phyloP scores from a whole-genome alignment of 2,329 filamentous ascomycete species.

The Cordyceps fumosorosea region DNA sequence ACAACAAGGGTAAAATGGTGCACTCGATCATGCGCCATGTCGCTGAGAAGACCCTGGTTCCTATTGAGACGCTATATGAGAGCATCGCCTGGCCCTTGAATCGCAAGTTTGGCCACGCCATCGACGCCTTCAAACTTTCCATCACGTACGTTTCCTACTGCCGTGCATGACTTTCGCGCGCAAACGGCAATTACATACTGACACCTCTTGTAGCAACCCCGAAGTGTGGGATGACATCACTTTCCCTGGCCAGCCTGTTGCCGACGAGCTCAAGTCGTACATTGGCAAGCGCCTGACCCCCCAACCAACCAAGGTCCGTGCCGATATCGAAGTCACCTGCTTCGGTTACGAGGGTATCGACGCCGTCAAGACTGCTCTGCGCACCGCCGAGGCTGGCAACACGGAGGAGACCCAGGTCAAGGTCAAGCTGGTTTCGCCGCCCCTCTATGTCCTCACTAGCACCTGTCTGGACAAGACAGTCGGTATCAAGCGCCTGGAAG shows the following conservation, averaged over 20 bases:
- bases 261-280: slow-evolving; percentile 87
- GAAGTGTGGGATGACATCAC: slow-evolving; percentile 91
- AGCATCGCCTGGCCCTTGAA: slow-evolving; percentile 94
- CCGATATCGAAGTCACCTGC: slow-evolving; percentile 94
- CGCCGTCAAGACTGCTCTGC: slow-evolving; percentile 87
- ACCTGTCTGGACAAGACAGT: slow-evolving; percentile 89
- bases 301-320: slow-evolving; percentile 97
- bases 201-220: slow-evolving; percentile 59
- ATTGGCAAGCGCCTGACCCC: slow-evolving; percentile 96
- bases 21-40: slow-evolving; percentile 99
- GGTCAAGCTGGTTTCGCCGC: slow-evolving; percentile 96
- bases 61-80: slow-evolving; percentile 94
- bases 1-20: slow-evolving; percentile 99
- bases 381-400: slow-evolving; percentile 87
- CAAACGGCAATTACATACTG: slow-evolving; percentile 7
- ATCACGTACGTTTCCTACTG: slow-evolving; percentile 65
- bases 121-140: slow-evolving; percentile 97
- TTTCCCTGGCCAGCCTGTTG: slow-evolving; percentile 79
- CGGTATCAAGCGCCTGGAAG: slow-evolving; percentile 78
- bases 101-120: slow-evolving; percentile 93
- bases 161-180: not conserved
- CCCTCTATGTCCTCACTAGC: slow-evolving; percentile 91
- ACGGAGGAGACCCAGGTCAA: slow-evolving; percentile 91
- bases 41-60: slow-evolving; percentile 88
- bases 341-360: slow-evolving; percentile 97